Conservation (phyloP, 495 filamentous ascomycete species). For the Letharia columbiana region DNA sequence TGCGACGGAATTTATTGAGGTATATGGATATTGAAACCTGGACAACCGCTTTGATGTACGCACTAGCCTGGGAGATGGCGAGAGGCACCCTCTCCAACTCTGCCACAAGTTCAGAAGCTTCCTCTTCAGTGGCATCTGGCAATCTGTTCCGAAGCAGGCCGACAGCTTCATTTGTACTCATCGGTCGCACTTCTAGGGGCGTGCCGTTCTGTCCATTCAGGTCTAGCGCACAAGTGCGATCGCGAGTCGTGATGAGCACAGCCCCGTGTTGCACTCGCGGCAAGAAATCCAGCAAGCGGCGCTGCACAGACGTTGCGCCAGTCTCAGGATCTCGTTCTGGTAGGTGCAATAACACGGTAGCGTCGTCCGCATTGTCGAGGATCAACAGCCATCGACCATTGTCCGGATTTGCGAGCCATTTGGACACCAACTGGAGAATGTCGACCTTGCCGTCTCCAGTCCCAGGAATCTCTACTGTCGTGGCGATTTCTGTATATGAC, state of each 20-base stretch:
- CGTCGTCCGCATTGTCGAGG: slow-evolving; percentile 46
- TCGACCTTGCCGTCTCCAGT: slow-evolving; percentile 32
- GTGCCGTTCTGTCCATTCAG: slow-evolving; percentile 9
- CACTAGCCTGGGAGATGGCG: slow-evolving; percentile 27
- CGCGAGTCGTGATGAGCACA: slow-evolving; percentile 29
- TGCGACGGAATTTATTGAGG: slow-evolving; percentile 12
- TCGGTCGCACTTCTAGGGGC: slow-evolving; percentile 13
- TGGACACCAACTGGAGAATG: slow-evolving; percentile 31
- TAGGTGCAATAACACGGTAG: slow-evolving; percentile 25
- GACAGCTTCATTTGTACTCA: slow-evolving; percentile 1
- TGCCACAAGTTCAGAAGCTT: slow-evolving; percentile 12
- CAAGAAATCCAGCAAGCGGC: slow-evolving; percentile 22
- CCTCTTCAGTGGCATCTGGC: neutral
- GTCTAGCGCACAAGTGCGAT: slow-evolving; percentile 15
- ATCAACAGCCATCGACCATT: slow-evolving; percentile 41
- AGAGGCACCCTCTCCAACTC: slow-evolving; percentile 25
- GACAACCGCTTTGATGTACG: slow-evolving; percentile 22
- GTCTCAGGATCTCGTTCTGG: neutral
- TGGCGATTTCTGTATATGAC: slow-evolving; percentile 34
- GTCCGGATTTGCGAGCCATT: slow-evolving; percentile 30
- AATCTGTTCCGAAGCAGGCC: slow-evolving; percentile 9
- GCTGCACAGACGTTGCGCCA: neutral
- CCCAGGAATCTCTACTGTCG: slow-evolving; percentile 29
- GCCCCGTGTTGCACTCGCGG: slow-evolving; percentile 25
- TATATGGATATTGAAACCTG: slow-evolving; percentile 22